A percentile compares a stretch with the other conserved stretches of the same genome.
Evolutionary conservation across 2,329 filamentous ascomycete genomes (phyloP).

Genomic region (Aspergillus spinulosporus): DNA sequence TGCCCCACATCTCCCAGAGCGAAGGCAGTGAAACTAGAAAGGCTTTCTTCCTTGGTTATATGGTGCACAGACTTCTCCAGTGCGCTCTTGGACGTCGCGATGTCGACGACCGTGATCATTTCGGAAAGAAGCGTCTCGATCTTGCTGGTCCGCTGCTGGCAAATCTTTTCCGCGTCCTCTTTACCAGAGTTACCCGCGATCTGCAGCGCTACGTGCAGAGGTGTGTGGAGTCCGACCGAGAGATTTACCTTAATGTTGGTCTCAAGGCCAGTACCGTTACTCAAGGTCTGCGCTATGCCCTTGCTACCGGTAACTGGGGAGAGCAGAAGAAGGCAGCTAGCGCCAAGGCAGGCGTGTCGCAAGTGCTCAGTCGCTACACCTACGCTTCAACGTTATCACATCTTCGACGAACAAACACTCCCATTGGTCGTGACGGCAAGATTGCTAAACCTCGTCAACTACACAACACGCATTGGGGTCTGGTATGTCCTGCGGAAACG

Average conservation of each 20-base stretch:
- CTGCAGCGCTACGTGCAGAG: slow-evolving; percentile 88
- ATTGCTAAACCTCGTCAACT: slow-evolving; percentile 96
- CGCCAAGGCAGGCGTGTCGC: slow-evolving; percentile 93
- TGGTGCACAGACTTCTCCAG: slow-evolving; percentile 94
- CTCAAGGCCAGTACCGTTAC: slow-evolving; percentile 90
- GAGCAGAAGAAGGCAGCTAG: slow-evolving; percentile 98
- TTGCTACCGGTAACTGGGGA: slow-evolving; percentile 98
- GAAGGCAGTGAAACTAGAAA: slow-evolving; percentile 95
- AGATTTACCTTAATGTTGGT: slow-evolving; percentile 87
- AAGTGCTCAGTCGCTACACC: slow-evolving; percentile 96
- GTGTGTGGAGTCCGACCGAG: slow-evolving; percentile 82
- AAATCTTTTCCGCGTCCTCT: slow-evolving; percentile 91
- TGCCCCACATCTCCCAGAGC: slow-evolving; percentile 93
- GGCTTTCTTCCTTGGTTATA: slow-evolving; percentile 97
- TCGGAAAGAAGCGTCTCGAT: slow-evolving; percentile 97
- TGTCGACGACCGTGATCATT: slow-evolving; percentile 96
- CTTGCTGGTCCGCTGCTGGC: slow-evolving; percentile 90
- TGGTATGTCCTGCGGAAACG: slow-evolving; percentile 95
- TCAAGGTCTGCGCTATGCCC: slow-evolving; percentile 91
- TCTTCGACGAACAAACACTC: slow-evolving; percentile 94
- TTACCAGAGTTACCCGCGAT: slow-evolving; percentile 87
- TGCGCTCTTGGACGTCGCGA: slow-evolving; percentile 90
- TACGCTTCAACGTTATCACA: slow-evolving; percentile 96
- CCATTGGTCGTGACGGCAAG: slow-evolving; percentile 95
- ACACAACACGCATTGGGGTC: slow-evolving; percentile 97